Percentiles rank a stretch among this genome's conserved stretches.
Conservation (phyloP, 139 green algal species). For the Astrephomene gubernaculifera region DNA sequence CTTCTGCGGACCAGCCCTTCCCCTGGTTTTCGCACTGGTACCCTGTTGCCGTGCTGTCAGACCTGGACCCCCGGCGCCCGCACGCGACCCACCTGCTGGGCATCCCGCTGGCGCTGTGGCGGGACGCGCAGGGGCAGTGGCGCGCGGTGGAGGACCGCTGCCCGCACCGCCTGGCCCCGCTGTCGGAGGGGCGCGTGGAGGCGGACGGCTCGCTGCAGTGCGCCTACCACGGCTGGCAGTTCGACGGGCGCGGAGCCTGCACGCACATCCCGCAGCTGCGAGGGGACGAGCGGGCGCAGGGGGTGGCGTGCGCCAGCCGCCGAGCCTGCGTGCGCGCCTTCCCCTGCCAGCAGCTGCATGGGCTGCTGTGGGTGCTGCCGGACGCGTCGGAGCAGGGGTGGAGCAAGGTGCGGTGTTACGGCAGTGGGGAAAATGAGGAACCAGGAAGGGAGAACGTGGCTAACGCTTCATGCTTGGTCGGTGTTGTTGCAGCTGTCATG, state of each 20-base stretch:
- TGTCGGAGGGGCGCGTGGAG: constrained; percentile 61
- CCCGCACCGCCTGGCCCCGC: constrained; percentile 61
- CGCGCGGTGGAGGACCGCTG: constrained; percentile 52
- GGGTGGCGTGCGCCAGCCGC: constrained; percentile 29
- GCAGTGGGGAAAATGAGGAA: too few relatives aligned
- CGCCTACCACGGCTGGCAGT: constrained; percentile 63
- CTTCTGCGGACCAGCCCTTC: not conserved
- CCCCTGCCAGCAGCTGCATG: constrained; percentile 27
- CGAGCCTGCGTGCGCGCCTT: constrained; percentile 32
- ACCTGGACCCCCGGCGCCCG: constrained; percentile 53
- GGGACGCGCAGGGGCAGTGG: constrained; percentile 41
- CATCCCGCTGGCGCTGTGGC: constrained; percentile 47
- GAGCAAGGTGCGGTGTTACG: not conserved
- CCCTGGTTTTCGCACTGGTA: constrained; percentile 62
- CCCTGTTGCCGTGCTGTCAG: constrained; percentile 31
- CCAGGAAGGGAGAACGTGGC: too few relatives aligned
- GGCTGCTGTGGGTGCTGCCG: constrained; percentile 45
- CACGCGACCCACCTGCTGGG: constrained; percentile 54
- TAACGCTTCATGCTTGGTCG: too few relatives aligned
- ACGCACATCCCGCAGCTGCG: constrained; percentile 55
- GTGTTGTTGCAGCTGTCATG: too few relatives aligned
- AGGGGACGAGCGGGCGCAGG: constrained; percentile 20
- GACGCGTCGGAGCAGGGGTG: not conserved
- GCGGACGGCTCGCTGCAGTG: constrained; percentile 59
- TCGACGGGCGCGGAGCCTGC: constrained; percentile 50